phyloP scores from a whole-genome alignment of 176 grass and related monocot species.

The maize (Zea mays) region DNA sequence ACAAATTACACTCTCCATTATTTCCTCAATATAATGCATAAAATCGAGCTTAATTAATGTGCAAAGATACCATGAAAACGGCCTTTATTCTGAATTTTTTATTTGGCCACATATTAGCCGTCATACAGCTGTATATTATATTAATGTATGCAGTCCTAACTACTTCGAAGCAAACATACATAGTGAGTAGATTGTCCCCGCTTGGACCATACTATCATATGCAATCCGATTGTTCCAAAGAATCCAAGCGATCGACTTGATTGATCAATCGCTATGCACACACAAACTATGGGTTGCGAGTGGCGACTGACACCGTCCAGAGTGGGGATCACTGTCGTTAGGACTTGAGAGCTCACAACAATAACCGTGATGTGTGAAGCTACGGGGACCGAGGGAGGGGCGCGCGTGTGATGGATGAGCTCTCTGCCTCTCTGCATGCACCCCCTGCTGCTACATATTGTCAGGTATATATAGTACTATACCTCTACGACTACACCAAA shows the following conservation, averaged over 20 bases:
- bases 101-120: no score
- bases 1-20: no score
- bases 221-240: background rate
- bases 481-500: background rate
- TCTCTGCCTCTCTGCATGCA: background rate
- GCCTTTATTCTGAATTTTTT: no score
- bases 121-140: no score
- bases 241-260: slow-evolving; percentile 17
- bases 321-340: slow-evolving; percentile 18
- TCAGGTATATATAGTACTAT: background rate
- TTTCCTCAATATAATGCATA: no score
- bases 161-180: no score
- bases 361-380: slow-evolving; percentile 6
- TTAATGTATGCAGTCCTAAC: no score
- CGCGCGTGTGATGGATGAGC: slow-evolving; percentile 13
- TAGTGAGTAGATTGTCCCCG: no score
- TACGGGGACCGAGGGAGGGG: background rate
- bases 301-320: slow-evolving; percentile 21
- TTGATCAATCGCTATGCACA: slow-evolving; percentile 3
- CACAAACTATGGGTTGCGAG: background rate
- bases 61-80: no score
- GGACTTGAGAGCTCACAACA: slow-evolving; percentile 13
- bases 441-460: background rate
- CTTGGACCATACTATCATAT: no score
- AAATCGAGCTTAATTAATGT: no score